Percentiles rank a stretch among this genome's conserved stretches.
Conservation (phyloP, 2,329 filamentous ascomycete genomes). For the Pseudogymnoascus sp. region DNA sequence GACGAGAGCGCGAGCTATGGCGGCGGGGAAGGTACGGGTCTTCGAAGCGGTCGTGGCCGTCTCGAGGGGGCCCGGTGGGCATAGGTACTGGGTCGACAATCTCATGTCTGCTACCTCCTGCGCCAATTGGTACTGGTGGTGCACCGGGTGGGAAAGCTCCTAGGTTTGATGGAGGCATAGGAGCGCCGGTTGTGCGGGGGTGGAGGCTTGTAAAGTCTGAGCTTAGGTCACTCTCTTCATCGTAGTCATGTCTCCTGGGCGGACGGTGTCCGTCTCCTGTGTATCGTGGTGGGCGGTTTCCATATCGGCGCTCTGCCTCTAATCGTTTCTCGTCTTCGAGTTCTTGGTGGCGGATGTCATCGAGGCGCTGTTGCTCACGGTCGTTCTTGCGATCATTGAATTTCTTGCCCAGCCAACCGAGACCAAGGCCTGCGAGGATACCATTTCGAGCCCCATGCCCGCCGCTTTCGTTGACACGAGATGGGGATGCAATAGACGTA, state of each 20-base stretch:
- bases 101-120: constrained; percentile 32
- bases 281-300: constrained; percentile 52
- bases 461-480: constrained; percentile 42
- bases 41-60: constrained; percentile 34
- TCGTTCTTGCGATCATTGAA: constrained; percentile 49
- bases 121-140: constrained; percentile 20
- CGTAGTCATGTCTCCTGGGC: constrained; percentile 33
- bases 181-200: constrained; percentile 30
- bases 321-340: constrained; percentile 46
- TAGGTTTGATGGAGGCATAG: not conserved
- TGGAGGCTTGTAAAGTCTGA: constrained; percentile 25
- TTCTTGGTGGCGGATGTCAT: constrained; percentile 39
- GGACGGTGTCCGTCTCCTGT: constrained; percentile 58
- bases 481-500: constrained; percentile 51
- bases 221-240: constrained; percentile 21
- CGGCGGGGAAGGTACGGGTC: constrained; percentile 28
- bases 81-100: constrained; percentile 35
- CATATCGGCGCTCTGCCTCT: constrained; percentile 42
- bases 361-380: constrained; percentile 40
- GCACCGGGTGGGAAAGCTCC: constrained; percentile 17
- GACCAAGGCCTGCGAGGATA: constrained; percentile 50
- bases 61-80: constrained; percentile 45
- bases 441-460: constrained; percentile 36
- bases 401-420: constrained; percentile 60
- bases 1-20: not conserved